phyloP scores from a whole-genome alignment of 495 filamentous ascomycete species.

The Xylaria sp. region DNA sequence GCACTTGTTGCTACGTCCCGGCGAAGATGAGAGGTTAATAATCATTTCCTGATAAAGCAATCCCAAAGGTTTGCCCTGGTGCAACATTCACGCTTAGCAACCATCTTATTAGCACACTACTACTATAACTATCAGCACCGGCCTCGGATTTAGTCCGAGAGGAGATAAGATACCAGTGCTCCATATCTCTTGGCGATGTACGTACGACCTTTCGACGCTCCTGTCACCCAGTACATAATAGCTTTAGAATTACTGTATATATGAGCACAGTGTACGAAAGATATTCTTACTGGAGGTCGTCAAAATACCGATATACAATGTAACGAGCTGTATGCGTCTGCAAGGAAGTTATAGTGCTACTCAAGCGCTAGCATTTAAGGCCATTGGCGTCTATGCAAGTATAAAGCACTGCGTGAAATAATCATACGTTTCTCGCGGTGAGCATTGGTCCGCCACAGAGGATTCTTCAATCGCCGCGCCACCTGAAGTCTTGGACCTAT shows the following conservation, averaged over 20 bases:
- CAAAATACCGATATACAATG: conserved; percentile 9
- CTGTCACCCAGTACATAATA: not conserved
- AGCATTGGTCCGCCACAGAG: conserved; percentile 12
- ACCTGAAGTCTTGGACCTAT: not conserved
- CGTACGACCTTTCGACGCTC: not conserved
- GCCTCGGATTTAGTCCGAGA: conserved; percentile 13
- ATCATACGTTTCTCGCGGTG: conserved; percentile 15
- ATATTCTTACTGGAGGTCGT: not conserved
- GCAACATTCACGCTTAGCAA: conserved; percentile 7
- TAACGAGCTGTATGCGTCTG: conserved; percentile 12
- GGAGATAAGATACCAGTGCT: not conserved
- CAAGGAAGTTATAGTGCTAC: conserved; percentile 12
- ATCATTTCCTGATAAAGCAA: not conserved
- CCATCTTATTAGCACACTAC: not conserved
- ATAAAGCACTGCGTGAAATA: not conserved
- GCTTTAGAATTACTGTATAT: not conserved
- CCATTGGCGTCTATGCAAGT: conserved; percentile 7
- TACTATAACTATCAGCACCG: not conserved
- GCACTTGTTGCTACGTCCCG: not conserved
- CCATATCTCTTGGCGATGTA: conserved; percentile 14
- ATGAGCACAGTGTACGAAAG: conserved; percentile 10
- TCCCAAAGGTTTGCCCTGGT: not conserved
- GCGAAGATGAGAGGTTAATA: not conserved
- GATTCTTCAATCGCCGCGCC: conserved; percentile 17
- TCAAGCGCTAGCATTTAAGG: not conserved